These are phyloP conservation scores for Trichosporon faecale DNA, from an alignment of 1,284 basidiomycete species.

Conservation along the genomic window DNA sequence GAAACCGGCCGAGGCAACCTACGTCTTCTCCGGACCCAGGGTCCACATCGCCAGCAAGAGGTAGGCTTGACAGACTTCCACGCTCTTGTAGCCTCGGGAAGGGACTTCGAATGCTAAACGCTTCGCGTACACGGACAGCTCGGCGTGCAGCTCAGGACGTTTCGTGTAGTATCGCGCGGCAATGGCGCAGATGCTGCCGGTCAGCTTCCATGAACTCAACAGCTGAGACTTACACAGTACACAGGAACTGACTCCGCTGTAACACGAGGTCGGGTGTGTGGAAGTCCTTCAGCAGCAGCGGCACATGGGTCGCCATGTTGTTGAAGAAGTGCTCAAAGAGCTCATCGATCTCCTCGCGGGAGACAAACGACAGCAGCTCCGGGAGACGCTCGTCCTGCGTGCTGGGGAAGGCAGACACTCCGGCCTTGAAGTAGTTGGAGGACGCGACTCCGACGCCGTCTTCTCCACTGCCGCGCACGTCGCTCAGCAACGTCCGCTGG, in stretches of 20 bases:
- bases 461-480: slow-evolving; percentile 34
- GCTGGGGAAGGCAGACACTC: slow-evolving; percentile 50
- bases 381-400: slow-evolving; percentile 53
- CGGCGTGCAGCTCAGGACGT: slow-evolving; percentile 76
- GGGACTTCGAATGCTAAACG: slow-evolving; percentile 85
- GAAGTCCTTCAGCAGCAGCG: slow-evolving; percentile 72
- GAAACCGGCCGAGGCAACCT: neutral
- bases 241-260: slow-evolving; percentile 83
- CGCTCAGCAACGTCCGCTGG: slow-evolving; percentile 39
- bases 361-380: slow-evolving; percentile 80
- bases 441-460: slow-evolving; percentile 63
- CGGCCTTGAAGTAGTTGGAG: slow-evolving; percentile 90
- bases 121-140: slow-evolving; percentile 77
- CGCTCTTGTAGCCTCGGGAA: slow-evolving; percentile 79
- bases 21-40: slow-evolving; percentile 80
- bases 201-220: slow-evolving; percentile 12
- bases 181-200: slow-evolving; percentile 70
- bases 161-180: slow-evolving; percentile 83
- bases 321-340: slow-evolving; percentile 82
- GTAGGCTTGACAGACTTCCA: slow-evolving; percentile 92
- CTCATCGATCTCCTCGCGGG: slow-evolving; percentile 77
- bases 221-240: slow-evolving; percentile 71
- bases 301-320: slow-evolving; percentile 48
- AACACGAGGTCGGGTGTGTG: slow-evolving; percentile 90
- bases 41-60: slow-evolving; percentile 78